Percentiles rank a stretch among this genome's conserved stretches.
These are phyloP conservation scores for Cytospora paraplurivora DNA, from an alignment of 2,329 filamentous ascomycete species.

Conservation along the genomic window DNA sequence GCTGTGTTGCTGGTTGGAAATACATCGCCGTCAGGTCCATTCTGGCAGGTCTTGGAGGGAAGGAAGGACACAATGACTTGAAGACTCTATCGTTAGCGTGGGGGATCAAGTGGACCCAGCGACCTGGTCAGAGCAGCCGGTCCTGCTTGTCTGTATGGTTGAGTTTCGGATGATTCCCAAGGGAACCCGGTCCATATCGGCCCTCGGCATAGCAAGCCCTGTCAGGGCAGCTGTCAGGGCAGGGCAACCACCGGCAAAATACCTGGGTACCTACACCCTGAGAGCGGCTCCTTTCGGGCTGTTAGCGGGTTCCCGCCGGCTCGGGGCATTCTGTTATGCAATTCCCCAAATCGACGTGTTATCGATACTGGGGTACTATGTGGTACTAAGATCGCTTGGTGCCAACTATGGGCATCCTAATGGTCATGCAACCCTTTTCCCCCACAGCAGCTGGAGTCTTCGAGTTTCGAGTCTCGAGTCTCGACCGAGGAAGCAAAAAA, in stretches of 20 bases:
- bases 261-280: too few species aligned
- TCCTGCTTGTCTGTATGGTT: neutral
- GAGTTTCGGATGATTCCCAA: neutral
- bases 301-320: neutral
- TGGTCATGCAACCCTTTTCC: neutral
- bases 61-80: neutral
- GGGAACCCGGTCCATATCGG: neutral
- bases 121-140: neutral
- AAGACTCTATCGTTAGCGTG: slow-evolving; percentile 17
- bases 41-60: neutral
- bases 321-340: neutral
- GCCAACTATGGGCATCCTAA: slow-evolving; percentile 9
- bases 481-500: neutral
- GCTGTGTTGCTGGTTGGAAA: slow-evolving; percentile 4
- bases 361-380: neutral
- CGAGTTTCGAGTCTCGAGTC: neutral
- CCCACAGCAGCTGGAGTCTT: neutral
- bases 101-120: slow-evolving; percentile 2
- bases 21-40: slow-evolving; percentile 18
- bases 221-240: neutral
- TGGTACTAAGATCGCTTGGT: neutral
- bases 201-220: neutral
- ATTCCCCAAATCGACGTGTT: neutral
- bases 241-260: too few species aligned
- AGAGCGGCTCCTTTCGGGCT: neutral